phyloP scores from a whole-genome alignment of 2,329 filamentous ascomycete species.

The Chaetomiaceae sp. region DNA sequence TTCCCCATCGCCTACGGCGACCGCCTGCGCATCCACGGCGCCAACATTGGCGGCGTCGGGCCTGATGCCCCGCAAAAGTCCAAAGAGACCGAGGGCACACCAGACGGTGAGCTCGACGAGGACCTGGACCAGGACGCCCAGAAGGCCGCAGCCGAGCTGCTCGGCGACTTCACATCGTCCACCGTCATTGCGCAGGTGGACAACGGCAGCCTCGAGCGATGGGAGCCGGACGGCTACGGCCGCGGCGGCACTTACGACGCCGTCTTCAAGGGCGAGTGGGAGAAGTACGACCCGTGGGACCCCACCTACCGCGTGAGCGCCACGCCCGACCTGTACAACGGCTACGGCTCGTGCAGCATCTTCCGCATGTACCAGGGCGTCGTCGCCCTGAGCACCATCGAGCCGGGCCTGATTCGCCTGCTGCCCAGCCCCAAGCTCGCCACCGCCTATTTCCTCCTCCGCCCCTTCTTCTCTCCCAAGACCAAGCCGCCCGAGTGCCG shows the following conservation, averaged over 20 bases:
- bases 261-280: slow-evolving; percentile 50
- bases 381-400: slow-evolving; percentile 46
- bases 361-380: slow-evolving; percentile 56
- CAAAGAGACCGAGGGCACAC: slow-evolving; percentile 26
- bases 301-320: slow-evolving; percentile 46
- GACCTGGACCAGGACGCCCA: slow-evolving; percentile 35
- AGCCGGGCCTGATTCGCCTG: slow-evolving; percentile 42
- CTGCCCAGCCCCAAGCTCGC: slow-evolving; percentile 43
- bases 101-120: slow-evolving; percentile 16
- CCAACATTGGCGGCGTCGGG: slow-evolving; percentile 30
- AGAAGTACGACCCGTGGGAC: slow-evolving; percentile 52
- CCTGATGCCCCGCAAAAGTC: slow-evolving; percentile 25
- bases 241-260: slow-evolving; percentile 50
- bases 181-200: slow-evolving; percentile 61
- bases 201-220: slow-evolving; percentile 64
- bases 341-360: slow-evolving; percentile 50
- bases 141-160: slow-evolving; percentile 33
- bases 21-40: slow-evolving; percentile 59
- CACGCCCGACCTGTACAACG: slow-evolving; percentile 52
- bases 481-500: slow-evolving; percentile 36
- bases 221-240: slow-evolving; percentile 63
- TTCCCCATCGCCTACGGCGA: slow-evolving; percentile 64
- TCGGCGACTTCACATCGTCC: slow-evolving; percentile 33
- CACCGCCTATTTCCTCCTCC: slow-evolving; percentile 42
- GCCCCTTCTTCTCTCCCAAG: slow-evolving; percentile 47